phyloP scores from a whole-genome alignment of 495 filamentous ascomycete genomes.

The Diplogelasinospora grovesii region DNA sequence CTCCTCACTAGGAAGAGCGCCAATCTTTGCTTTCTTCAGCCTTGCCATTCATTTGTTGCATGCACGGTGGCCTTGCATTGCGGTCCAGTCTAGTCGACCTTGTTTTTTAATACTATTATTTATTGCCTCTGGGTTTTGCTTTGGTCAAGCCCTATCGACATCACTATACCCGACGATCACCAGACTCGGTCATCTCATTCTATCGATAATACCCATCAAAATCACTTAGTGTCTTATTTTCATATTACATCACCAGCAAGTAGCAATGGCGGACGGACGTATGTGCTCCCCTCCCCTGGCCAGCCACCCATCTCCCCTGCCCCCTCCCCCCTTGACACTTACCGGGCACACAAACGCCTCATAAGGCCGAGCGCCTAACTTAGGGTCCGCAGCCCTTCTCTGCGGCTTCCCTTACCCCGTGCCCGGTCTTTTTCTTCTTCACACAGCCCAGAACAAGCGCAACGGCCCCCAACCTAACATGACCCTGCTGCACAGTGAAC shows the following conservation, averaged over 20 bases:
- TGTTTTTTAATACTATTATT: background rate
- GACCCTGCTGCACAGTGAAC: constrained; percentile 55
- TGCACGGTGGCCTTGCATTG: constrained; percentile 17
- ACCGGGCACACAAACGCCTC: too few relatives aligned
- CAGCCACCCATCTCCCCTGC: background rate
- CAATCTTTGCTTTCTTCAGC: constrained; percentile 27
- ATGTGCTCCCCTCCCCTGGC: constrained; percentile 11
- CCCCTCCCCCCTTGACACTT: background rate
- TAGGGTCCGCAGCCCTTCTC: too few relatives aligned
- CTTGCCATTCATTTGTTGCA: constrained; percentile 15
- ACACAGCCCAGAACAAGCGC: background rate
- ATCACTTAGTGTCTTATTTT: background rate
- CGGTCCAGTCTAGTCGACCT: constrained; percentile 3
- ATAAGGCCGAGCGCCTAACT: too few relatives aligned
- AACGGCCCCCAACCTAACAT: constrained; percentile 22
- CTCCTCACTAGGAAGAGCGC: constrained; percentile 4
- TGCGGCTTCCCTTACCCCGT: too few relatives aligned
- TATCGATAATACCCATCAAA: background rate
- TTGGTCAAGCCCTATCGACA: too few relatives aligned
- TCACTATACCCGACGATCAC: too few relatives aligned
- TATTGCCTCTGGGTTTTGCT: too few relatives aligned
- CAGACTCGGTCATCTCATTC: too few relatives aligned
- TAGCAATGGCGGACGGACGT: constrained; percentile 31
- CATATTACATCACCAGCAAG: constrained; percentile 4
- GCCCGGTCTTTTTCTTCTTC: too few relatives aligned